Evolutionary conservation across 2,329 filamentous ascomycete species (phyloP), one percentile per base, ranked within the genome.

Genomic region (Calonectria ilicicola): DNA sequence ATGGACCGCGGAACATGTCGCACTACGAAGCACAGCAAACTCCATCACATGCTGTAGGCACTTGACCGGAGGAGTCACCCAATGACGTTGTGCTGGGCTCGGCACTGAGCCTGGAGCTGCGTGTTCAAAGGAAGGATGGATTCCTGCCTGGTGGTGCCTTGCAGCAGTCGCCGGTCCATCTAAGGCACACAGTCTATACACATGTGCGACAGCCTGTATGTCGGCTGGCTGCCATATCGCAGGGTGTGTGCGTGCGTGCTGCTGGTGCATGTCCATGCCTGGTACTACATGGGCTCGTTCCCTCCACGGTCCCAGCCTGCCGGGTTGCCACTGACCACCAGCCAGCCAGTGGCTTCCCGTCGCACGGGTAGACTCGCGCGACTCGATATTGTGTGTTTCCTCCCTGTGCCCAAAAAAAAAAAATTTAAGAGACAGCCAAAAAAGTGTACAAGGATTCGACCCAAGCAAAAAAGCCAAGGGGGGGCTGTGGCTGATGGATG

Each of bases 81-180:
- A 65, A 70, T 70, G 67, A 65, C 67, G 67, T 70, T 49, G 26
- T 21, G 53, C 32, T 60, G 27, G 46, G 66, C 35, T 69, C 44
- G 29, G 32, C 67, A 42, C 49, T 49, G 44, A 65, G 63, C 63
- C 46, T 29, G 32, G 42, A 29, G 26, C 38, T 65, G 42, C 38
- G 62, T 19, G 26, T 53, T 51, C 63, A 32, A 27, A 21, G 32
- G 23, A 40, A 60, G 53, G 53, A 32, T 32, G n/a, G n/a, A 58
- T 40, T 60, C n/a, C 38, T 35, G 32, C 32, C 32, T 47, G 51
- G 53, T 47, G 51, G 53, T 60, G 53, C 53, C 53, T 60, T 60
- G 53, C 53, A 60, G 21, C 14, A 35, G 21, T 60, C 53, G 53
- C 53, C 32, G 53, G 53, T 40, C 53, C 32, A 21, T 60, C 17